Percentiles rank a stretch among this genome's conserved stretches.
Conservation (phyloP, 208 protist species). For the Spongospora subterranea region DNA sequence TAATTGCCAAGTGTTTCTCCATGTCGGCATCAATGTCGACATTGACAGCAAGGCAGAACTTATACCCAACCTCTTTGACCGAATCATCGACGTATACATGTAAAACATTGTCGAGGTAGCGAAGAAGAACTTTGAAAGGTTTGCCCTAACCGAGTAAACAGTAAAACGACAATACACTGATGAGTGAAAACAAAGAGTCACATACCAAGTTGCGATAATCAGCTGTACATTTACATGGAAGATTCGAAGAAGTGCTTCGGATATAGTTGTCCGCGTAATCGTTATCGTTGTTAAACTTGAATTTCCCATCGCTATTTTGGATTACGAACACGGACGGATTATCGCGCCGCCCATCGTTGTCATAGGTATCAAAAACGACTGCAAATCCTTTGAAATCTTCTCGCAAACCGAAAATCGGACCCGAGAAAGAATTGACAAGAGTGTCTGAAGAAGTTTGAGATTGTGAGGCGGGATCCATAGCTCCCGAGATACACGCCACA, state of each 20-base stretch:
- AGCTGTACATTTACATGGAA: conserved; percentile 21
- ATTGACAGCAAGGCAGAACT: conserved; percentile 36
- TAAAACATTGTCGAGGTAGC: neutral
- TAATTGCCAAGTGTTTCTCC: conserved; percentile 33
- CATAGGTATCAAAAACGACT: conserved; percentile 62
- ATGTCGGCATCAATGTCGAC: neutral
- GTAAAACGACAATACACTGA: neutral
- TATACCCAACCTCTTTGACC: conserved; percentile 10
- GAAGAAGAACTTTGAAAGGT: conserved; percentile 14
- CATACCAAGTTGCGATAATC: conserved; percentile 44
- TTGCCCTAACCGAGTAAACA: neutral
- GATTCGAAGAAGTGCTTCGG: neutral
- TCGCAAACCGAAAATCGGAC: conserved; percentile 56
- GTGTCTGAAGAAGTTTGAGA: too few species aligned
- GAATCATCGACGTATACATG: conserved; percentile 52
- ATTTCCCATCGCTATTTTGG: conserved; percentile 52
- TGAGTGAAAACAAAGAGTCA: neutral
- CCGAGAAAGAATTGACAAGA: conserved; percentile 17
- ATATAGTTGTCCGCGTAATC: conserved; percentile 30
- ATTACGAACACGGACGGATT: conserved; percentile 62
- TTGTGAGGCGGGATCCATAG: conserved; percentile 56
- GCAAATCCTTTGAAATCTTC: conserved; percentile 62
- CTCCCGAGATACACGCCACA: conserved; percentile 59
- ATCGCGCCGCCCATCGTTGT: conserved; percentile 60
- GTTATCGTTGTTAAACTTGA: conserved; percentile 50